Evolutionary conservation across 2,329 filamentous ascomycete species (phyloP).

Genomic region (Diaporthe eres): DNA sequence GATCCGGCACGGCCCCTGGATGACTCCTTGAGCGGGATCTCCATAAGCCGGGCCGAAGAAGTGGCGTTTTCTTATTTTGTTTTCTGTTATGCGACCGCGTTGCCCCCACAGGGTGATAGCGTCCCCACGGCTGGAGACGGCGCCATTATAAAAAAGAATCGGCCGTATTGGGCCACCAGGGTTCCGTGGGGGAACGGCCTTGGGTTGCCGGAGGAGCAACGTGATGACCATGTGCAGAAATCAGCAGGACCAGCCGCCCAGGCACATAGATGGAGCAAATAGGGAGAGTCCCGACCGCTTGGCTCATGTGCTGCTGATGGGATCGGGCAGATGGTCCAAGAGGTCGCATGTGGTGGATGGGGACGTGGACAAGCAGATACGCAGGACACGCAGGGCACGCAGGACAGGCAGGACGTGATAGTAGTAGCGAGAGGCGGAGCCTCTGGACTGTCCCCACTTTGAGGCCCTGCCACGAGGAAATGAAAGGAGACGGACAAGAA

Average conservation of each 20-base stretch:
- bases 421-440: neutral
- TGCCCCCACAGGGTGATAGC: neutral
- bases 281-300: slow-evolving; percentile 27
- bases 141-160: slow-evolving; percentile 7
- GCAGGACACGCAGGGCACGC: neutral
- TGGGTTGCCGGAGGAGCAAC: neutral
- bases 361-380: neutral
- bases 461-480: slow-evolving; percentile 25
- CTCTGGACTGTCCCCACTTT: neutral
- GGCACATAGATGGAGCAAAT: slow-evolving; percentile 24
- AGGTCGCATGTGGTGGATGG: slow-evolving; percentile 11
- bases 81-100: neutral
- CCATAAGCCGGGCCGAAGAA: neutral
- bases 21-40: neutral
- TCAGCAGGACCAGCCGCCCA: neutral
- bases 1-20: neutral
- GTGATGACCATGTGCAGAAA: slow-evolving; percentile 21
- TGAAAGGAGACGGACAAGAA: neutral
- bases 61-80: neutral
- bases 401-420: neutral
- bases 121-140: neutral
- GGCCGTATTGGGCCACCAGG: neutral
- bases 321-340: slow-evolving; percentile 1
- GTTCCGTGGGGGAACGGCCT: neutral
- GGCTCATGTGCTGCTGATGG: slow-evolving; percentile 17